These are phyloP conservation scores for Colletotrichum sp. DNA, from an alignment of 2,329 filamentous ascomycete genomes.

Conservation along the genomic window DNA sequence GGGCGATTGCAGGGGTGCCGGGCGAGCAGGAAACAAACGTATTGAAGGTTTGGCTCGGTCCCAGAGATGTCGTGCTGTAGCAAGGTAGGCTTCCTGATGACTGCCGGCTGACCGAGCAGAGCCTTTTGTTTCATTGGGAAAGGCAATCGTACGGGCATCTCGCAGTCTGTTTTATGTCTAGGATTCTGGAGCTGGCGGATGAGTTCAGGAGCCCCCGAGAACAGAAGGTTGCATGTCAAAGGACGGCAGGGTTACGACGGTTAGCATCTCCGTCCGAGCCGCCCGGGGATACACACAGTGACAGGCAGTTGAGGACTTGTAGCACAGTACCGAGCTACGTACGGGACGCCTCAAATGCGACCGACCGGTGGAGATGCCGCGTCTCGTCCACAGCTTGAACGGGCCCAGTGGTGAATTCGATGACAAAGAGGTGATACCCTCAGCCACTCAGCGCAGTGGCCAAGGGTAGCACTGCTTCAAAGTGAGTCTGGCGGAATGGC, in stretches of 20 bases:
- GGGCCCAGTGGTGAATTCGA: neutral
- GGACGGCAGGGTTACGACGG: neutral
- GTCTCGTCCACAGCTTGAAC: neutral
- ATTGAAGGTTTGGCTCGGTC: neutral
- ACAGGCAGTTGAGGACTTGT: neutral
- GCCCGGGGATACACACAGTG: neutral
- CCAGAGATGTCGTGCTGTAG: neutral
- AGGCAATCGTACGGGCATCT: neutral
- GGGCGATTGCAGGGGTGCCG: neutral
- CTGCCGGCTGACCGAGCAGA: neutral
- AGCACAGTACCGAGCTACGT: neutral
- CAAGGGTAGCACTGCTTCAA: neutral
- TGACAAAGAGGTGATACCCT: neutral
- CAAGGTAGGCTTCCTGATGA: neutral
- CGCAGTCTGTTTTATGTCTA: neutral
- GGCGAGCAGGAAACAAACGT: neutral
- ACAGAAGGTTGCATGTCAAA: neutral
- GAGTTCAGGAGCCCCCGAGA: neutral
- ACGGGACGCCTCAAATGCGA: neutral
- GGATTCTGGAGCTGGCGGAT: neutral
- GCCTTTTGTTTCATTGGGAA: neutral
- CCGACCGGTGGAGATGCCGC: neutral
- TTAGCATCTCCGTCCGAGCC: slow-evolving; percentile 8
- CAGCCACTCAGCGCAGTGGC: neutral
- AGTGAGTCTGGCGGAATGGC: neutral